A percentile compares a stretch with the other conserved stretches of the same genome.
Conservation (phyloP, 2,329 filamentous ascomycete genomes). For the Talaromyces sp. region DNA sequence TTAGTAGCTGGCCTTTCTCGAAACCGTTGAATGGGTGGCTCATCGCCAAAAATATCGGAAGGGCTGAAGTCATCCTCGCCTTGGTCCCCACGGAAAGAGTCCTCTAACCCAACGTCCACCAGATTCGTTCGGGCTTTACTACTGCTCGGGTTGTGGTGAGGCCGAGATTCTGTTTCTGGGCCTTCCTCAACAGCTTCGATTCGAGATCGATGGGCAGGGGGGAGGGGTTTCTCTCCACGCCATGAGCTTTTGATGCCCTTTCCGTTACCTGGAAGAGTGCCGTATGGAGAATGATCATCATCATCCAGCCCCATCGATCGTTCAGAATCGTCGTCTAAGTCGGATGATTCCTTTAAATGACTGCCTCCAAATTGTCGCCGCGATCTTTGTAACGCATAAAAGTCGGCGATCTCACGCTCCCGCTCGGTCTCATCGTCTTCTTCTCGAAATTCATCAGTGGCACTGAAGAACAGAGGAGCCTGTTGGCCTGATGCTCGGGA, state of each 20-base stretch:
- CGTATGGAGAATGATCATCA: constrained; percentile 48
- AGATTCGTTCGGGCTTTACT: constrained; percentile 67
- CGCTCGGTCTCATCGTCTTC: constrained; percentile 92
- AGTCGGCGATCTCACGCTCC: constrained; percentile 88
- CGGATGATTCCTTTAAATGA: constrained; percentile 81
- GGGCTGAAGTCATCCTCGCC: constrained; percentile 47
- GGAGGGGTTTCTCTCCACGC: constrained; percentile 51
- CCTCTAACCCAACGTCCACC: constrained; percentile 84
- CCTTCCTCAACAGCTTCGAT: constrained; percentile 38
- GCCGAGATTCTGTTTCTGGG: constrained; percentile 38
- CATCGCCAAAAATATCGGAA: constrained; percentile 46
- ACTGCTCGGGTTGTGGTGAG: constrained; percentile 38
- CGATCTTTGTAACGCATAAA: constrained; percentile 87
- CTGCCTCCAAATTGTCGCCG: constrained; percentile 84
- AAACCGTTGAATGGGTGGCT: constrained; percentile 60
- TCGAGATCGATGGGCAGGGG: constrained; percentile 42
- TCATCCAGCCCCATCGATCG: constrained; percentile 57
- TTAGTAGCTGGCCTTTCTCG: constrained; percentile 47
- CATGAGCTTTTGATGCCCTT: constrained; percentile 61
- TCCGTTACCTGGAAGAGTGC: constrained; percentile 44
- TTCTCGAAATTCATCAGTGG: constrained; percentile 85
- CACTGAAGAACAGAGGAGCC: constrained; percentile 92
- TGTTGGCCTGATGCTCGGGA: constrained; percentile 75
- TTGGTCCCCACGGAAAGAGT: constrained; percentile 54
- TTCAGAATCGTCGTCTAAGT: constrained; percentile 73